A percentile compares a stretch with the other conserved stretches of the same genome.
Evolutionary conservation across 2,329 filamentous ascomycete genomes (phyloP).

Genomic region (Colletotrichum navitas): DNA sequence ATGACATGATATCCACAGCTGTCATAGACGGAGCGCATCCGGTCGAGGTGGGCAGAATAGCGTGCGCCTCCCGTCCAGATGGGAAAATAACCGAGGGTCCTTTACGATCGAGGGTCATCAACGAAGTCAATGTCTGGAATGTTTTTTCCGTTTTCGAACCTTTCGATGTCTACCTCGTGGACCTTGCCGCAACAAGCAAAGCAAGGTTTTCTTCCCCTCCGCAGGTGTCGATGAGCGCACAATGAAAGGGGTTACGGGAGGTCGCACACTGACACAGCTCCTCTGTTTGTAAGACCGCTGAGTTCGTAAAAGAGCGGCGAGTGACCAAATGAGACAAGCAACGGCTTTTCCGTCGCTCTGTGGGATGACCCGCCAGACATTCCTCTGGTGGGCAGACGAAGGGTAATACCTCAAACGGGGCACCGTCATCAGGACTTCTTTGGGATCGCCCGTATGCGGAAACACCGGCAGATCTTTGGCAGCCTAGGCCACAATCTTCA

Average conservation of each 20-base stretch:
- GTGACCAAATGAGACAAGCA: background rate
- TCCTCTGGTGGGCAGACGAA: background rate
- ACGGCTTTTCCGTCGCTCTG: slow-evolving; percentile 7
- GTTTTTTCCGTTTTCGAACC: slow-evolving; percentile 29
- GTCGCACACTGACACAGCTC: slow-evolving; percentile 13
- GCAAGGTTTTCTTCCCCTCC: background rate
- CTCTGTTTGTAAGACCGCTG: slow-evolving; percentile 27
- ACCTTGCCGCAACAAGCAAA: slow-evolving; percentile 15
- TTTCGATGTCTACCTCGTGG: slow-evolving; percentile 3
- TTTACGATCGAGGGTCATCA: slow-evolving; percentile 7
- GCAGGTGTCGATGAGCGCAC: slow-evolving; percentile 6
- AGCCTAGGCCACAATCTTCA: background rate
- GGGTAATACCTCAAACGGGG: background rate
- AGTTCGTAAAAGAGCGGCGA: background rate
- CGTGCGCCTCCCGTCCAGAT: slow-evolving; percentile 20
- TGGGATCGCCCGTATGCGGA: background rate
- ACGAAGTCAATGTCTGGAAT: slow-evolving; percentile 27
- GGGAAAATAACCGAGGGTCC: background rate
- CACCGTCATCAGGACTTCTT: no score
- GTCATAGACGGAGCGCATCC: slow-evolving; percentile 27
- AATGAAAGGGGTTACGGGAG: background rate
- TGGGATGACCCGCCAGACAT: background rate
- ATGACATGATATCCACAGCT: slow-evolving; percentile 1
- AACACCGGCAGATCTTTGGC: background rate
- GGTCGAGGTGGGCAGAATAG: slow-evolving; percentile 13